Conservation (phyloP, 1,284 basidiomycete species). For the Sanghuangporus weigelae region DNA sequence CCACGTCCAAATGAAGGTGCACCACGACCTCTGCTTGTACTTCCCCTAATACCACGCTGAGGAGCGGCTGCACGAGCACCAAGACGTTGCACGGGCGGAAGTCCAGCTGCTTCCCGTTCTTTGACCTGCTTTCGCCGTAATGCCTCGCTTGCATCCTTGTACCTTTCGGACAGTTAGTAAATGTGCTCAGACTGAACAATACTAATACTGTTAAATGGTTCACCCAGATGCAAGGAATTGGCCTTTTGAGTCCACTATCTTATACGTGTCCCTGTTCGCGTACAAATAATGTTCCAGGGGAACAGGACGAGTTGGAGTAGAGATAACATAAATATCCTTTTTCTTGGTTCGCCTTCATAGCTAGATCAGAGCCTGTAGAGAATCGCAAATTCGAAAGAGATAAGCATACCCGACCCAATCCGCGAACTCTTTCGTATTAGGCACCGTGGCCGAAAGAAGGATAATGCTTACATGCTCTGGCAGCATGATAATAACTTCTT, state of each 20-base stretch:
- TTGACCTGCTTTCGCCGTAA: constrained; percentile 94
- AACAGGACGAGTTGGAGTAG: constrained; percentile 93
- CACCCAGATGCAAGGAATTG: constrained; percentile 77
- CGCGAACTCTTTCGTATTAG: constrained; percentile 97
- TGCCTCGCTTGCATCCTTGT: constrained; percentile 86
- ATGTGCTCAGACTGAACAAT: not conserved
- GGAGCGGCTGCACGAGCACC: constrained; percentile 73
- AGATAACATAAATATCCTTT: constrained; percentile 99
- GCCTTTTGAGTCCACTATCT: constrained; percentile 85
- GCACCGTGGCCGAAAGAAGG: constrained; percentile 94
- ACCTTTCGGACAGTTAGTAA: constrained; percentile 39
- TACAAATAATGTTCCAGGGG: constrained; percentile 97
- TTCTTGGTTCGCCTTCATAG: constrained; percentile 87
- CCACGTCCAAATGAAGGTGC: constrained; percentile 34
- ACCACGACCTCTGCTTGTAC: constrained; percentile 46
- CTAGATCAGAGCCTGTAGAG: not conserved
- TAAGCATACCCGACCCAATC: constrained; percentile 92
- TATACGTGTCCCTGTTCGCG: constrained; percentile 86
- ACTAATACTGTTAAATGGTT: constrained; percentile 19
- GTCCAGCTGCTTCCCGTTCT: constrained; percentile 89
- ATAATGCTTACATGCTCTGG: constrained; percentile 98
- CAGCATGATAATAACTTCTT: constrained; percentile 99
- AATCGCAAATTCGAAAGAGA: constrained; percentile 8
- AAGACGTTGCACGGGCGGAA: constrained; percentile 75
- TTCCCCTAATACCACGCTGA: constrained; percentile 56